These are phyloP conservation scores for Bipolaris victoriae DNA, from an alignment of 2,329 filamentous ascomycete genomes.

Conservation along the genomic window DNA sequence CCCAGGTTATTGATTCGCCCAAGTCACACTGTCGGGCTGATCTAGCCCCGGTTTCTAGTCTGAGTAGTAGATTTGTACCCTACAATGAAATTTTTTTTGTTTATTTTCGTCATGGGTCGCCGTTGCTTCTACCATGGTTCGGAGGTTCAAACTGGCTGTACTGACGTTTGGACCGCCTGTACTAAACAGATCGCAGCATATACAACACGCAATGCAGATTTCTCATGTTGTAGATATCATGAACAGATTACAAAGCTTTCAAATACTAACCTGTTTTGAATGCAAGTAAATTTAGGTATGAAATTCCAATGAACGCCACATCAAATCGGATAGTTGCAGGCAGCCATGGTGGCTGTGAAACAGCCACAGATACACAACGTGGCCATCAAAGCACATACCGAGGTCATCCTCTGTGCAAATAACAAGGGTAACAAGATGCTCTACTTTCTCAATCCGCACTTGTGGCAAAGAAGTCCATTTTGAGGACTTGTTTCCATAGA, in stretches of 20 bases:
- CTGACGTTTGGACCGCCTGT: neutral
- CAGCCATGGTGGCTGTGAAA: neutral
- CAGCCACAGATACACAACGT: slow-evolving; percentile 7
- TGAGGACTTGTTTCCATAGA: neutral
- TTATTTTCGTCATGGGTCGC: neutral
- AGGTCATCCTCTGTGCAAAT: neutral
- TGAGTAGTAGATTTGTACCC: neutral
- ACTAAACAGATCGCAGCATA: too few relatives aligned
- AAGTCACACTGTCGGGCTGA: neutral
- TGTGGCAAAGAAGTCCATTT: neutral
- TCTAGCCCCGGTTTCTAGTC: neutral
- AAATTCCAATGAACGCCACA: neutral
- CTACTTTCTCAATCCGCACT: slow-evolving; percentile 1
- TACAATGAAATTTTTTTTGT: too few relatives aligned
- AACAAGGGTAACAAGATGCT: neutral
- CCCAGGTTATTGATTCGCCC: neutral
- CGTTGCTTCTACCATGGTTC: neutral
- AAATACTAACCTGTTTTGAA: neutral
- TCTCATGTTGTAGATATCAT: too few relatives aligned
- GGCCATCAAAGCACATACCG: neutral
- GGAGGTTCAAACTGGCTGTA: neutral
- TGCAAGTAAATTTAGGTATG: neutral
- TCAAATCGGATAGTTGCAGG: neutral
- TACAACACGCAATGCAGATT: too few relatives aligned
- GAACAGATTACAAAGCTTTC: too few relatives aligned